These are phyloP conservation scores for Saitozyma podzolica DNA, from an alignment of 768 basidiomycete genomes.

Conservation along the genomic window DNA sequence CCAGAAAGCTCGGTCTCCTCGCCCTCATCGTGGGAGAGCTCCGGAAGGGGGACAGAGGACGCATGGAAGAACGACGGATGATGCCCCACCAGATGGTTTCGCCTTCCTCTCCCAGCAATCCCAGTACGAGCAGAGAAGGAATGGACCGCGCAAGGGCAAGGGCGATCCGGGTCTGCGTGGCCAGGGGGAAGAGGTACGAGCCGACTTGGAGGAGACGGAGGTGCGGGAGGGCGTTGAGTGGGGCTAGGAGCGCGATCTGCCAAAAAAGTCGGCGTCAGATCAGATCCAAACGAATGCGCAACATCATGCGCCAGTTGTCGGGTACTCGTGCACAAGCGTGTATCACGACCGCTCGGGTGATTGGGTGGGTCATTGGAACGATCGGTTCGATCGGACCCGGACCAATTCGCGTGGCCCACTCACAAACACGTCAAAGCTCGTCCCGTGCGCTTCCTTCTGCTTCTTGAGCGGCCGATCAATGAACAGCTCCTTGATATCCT, in stretches of 20 bases:
- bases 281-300: neutral
- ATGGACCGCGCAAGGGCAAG: constrained; percentile 20
- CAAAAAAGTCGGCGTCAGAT: too few species aligned
- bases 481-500: constrained; percentile 48
- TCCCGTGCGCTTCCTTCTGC: constrained; percentile 23
- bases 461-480: constrained; percentile 46
- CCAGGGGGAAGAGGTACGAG: constrained; percentile 36
- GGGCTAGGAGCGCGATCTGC: constrained; percentile 33
- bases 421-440: constrained; percentile 36
- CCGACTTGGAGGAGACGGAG: constrained; percentile 47
- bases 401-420: constrained; percentile 10
- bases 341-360: too few species aligned
- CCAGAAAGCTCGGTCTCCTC: neutral
- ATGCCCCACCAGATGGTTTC: constrained; percentile 50
- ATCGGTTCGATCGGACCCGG: too few species aligned
- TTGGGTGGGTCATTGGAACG: too few species aligned
- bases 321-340: too few species aligned
- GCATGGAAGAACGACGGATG: constrained; percentile 17
- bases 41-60: neutral
- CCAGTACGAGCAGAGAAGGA: constrained; percentile 35
- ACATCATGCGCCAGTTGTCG: too few species aligned
- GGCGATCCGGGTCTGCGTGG: constrained; percentile 26
- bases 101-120: constrained; percentile 40
- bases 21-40: neutral
- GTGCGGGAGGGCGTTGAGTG: constrained; percentile 30